Evolutionary conservation across 306 rosid genomes (phyloP).

Genomic region (Quercus suber): DNA sequence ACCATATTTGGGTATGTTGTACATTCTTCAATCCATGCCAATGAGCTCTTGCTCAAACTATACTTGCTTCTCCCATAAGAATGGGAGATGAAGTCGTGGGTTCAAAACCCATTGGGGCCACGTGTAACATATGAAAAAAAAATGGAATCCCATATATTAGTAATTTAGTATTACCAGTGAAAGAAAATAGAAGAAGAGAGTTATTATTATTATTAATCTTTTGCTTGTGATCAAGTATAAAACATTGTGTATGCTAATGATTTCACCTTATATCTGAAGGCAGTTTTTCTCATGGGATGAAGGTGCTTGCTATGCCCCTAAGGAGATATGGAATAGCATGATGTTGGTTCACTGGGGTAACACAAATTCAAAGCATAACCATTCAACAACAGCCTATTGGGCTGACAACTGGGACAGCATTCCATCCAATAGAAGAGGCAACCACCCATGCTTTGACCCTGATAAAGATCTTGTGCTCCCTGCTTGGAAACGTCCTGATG

Average conservation of each 20-base stretch:
- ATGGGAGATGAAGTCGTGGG: too few relatives aligned
- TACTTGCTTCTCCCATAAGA: too few relatives aligned
- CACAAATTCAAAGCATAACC: constrained; percentile 82
- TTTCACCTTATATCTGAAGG: constrained; percentile 42
- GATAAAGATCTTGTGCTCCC: constrained; percentile 95
- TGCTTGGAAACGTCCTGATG: constrained; percentile 93
- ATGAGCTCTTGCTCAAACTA: too few relatives aligned
- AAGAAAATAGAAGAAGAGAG: constrained; percentile 7
- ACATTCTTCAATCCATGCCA: background rate
- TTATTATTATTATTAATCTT: background rate
- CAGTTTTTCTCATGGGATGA: constrained; percentile 99
- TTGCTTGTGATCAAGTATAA: constrained; percentile 2
- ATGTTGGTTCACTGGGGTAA: constrained; percentile 99
- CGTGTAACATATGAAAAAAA: too few relatives aligned
- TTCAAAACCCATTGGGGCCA: too few relatives aligned
- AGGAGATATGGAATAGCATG: constrained; percentile 98
- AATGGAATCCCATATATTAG: too few relatives aligned
- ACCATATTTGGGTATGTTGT: constrained; percentile 86
- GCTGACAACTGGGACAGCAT: constrained; percentile 83
- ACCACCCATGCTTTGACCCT: constrained; percentile 93
- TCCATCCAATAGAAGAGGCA: constrained; percentile 65
- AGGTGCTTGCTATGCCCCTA: constrained; percentile 99
- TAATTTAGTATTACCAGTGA: constrained; percentile 9
- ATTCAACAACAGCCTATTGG: constrained; percentile 97
- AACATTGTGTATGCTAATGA: constrained; percentile 30